Base-by-base conservation (phyloP, 768 basidiomycete genomes). In the Coprinellus aureogranulatus region DNA sequence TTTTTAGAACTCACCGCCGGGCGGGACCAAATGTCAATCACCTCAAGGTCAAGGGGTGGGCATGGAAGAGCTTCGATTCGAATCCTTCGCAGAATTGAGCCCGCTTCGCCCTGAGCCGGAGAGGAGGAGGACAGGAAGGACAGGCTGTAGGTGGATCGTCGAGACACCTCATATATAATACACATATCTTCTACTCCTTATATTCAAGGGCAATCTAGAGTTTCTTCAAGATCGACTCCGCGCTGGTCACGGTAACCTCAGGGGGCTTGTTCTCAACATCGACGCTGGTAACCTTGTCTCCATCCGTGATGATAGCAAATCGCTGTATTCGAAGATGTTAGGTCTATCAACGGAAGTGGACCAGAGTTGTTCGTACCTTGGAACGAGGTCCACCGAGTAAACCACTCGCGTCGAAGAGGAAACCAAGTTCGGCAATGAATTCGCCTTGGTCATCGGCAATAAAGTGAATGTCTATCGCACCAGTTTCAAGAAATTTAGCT, bases 371-470 rank as follows among this genome's bases (percentile, higher is more conserved):
- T 41, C 41, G 30, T 62, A 83, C 86, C 79, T 86, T 87, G 50
- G 86, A 81, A 44, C 90, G 86, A 1, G 82, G 81, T 10, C 79
- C 81, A 20, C 90, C 90, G 14, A 93, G 80, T 14, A 84, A 65
- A 2, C 75, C 71, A 9, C 84, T 77, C 1, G 82, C 87, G 60
- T 89, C 85, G 59, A 87, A 86, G 37, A 82, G 60, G 14, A 88
- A 76, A 1, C 88, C 88, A 46, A 85, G 66, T 6, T 75, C 72
- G 22, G 78, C 72, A 11, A 80, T 73, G 63, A 87, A 80, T 2
- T 79, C 70, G 26, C 80, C 89, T 55, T 79, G 78, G 69, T 93
- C 90, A 59, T 90, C 89, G 10, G 86, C 80, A 51, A 87, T 79
- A 71, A 89, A 88, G 41, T 76, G 81, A 39, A 86, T 75, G 0